phyloP scores from a whole-genome alignment of 371 early-diverging fungal genomes.

The Lichtheimia ornata region DNA sequence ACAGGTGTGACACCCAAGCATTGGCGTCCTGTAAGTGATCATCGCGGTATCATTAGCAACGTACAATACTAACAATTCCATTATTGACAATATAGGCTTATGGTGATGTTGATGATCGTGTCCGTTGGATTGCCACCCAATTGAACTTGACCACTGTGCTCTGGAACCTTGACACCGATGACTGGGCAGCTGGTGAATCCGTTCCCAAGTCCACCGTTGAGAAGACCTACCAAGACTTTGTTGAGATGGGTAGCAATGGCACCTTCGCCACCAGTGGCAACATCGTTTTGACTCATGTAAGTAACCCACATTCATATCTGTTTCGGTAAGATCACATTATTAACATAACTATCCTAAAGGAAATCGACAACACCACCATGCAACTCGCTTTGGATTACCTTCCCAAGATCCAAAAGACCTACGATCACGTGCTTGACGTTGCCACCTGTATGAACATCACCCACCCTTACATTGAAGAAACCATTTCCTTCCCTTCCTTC shows the following conservation, averaged over 20 bases:
- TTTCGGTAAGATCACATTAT: too few relatives aligned
- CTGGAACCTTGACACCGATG: conserved; percentile 56
- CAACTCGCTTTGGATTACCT: conserved; percentile 41
- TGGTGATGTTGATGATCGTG: conserved; percentile 69
- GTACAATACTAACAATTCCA: too few relatives aligned
- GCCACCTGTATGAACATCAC: conserved; percentile 57
- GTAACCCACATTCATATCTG: too few relatives aligned
- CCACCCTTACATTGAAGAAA: conserved; percentile 49
- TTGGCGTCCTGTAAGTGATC: conserved; percentile 52
- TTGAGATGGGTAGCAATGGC: conserved; percentile 48
- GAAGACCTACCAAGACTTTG: conserved; percentile 38
- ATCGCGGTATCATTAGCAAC: too few relatives aligned
- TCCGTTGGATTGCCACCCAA: conserved; percentile 59
- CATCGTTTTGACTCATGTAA: conserved; percentile 48
- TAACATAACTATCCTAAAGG: conserved; percentile 2
- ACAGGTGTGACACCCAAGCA: conserved; percentile 49
- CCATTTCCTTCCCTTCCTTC: conserved; percentile 31
- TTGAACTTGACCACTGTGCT: conserved; percentile 51
- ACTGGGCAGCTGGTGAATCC: conserved; percentile 52
- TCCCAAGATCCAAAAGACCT: conserved; percentile 42
- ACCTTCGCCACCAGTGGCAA: conserved; percentile 38
- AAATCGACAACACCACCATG: conserved; percentile 57
- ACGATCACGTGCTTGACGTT: conserved; percentile 50
- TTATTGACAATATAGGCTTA: conserved; percentile 23
- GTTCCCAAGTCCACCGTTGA: conserved; percentile 34